Base-by-base conservation (phyloP, 1,139 yeast species). In the Eremothecium coryli region DNA sequence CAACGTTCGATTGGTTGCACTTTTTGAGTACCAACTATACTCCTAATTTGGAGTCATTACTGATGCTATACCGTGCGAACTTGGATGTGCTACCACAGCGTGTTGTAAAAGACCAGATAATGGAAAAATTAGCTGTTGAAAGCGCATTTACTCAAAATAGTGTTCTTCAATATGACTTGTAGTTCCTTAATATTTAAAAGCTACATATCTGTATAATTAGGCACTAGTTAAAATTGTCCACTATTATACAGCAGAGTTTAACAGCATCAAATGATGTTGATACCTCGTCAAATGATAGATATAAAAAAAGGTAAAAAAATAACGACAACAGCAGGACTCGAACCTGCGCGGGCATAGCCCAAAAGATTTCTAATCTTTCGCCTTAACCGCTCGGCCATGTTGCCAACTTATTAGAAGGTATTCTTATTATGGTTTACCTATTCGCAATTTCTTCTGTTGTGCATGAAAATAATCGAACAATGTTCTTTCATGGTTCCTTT, bases 301-400 rank as follows among this genome's bases (percentile, higher is more conserved):
- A n/a, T n/a, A 38, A 41, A 40, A 46, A 40, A 35, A 35, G n/a
- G n/a, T n/a, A n/a, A 40, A 35, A n/a, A n/a, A n/a, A n/a, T n/a
- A n/a, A n/a, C 50, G 50, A 46, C 50, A 47, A 48, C 51, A 40
- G 50, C 52, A 47, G 52, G 51, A 47, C 47, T 47, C 44, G 50
- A 46, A 47, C 52, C 47, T 40, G 49, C 49, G 52, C 52, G 50
- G 50, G 50, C 52, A 48, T 48, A 47, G 52, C 52, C 51, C 52
- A 48, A 48, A 48, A 48, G 52, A 48, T 48, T 48, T 47, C 51
- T 45, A 48, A 49, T 48, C 50, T 47, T 48, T 42, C 51, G 50
- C 51, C 52, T 47, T 48, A 47, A 48, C 50, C 49, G 46, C 50
- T 47, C 51, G 52, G 52, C 51, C 52, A 48, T 40, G 44, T 49